Percentiles rank a stretch among this genome's conserved stretches.
Evolutionary conservation across 495 filamentous ascomycete genomes (phyloP).

Genomic region (Aspergillus kassunensis): DNA sequence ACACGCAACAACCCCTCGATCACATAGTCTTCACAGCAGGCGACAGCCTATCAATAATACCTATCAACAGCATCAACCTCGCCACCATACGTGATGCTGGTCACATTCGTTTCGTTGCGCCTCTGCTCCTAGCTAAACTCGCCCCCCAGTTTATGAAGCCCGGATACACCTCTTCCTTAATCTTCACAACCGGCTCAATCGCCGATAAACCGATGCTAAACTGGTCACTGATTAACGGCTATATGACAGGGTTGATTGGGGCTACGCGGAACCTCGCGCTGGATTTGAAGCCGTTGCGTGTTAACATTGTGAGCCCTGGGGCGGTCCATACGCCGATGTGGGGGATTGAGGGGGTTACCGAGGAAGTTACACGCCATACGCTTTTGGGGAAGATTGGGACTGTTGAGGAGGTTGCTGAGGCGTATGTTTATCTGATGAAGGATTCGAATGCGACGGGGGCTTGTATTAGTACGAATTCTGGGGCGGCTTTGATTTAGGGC

Average conservation of each 20-base stretch:
- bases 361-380: not conserved
- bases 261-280: conserved; percentile 52
- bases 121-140: conserved; percentile 52
- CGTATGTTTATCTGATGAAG: conserved; percentile 63
- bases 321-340: conserved; percentile 51
- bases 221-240: conserved; percentile 45
- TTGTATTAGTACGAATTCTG: no score
- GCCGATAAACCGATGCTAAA: conserved; percentile 44
- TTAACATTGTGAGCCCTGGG: conserved; percentile 60
- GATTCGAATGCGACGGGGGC: conserved; percentile 50
- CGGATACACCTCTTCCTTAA: conserved; percentile 42
- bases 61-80: conserved; percentile 35
- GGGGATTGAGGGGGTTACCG: conserved; percentile 21
- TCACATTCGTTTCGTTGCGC: conserved; percentile 51
- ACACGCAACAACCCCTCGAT: conserved; percentile 46
- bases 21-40: conserved; percentile 61
- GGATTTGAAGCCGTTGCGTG: conserved; percentile 56
- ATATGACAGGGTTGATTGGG: conserved; percentile 42
- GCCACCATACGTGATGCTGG: conserved; percentile 36
- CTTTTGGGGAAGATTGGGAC: conserved; percentile 36
- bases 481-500: no score
- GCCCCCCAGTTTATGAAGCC: conserved; percentile 40
- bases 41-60: conserved; percentile 32
- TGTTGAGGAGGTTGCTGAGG: conserved; percentile 62
- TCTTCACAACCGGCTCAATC: conserved; percentile 51